Evolutionary conservation across 352 stramenopile species (phyloP), one percentile per base, ranked within the genome.

Genomic region (Phytophthora meadii): DNA sequence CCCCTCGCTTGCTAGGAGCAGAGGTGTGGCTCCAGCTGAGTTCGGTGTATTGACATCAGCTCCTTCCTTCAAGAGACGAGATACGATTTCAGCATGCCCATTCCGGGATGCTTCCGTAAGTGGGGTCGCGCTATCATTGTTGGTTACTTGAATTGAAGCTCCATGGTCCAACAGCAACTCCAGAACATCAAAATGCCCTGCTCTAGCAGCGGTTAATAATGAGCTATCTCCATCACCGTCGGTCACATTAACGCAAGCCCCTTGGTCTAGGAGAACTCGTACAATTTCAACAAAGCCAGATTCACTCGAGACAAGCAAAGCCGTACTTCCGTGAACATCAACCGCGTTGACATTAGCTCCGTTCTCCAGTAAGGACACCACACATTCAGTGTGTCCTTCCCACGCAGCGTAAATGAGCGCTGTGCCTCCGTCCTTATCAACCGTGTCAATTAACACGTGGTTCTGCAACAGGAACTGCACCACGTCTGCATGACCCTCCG

Each of bases 61-160:
- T 19, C 19, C 19, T 19, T 19, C 19, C 19, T 19, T 19, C 19
- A 19, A 28, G 1, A 65, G 15, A 22, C 52, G 39, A 5, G 15
- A 7, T 37, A 60, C 5, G n/a, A 60, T 54, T 9, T 54, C 24
- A 24, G 30, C 10, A 15, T 54, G 22, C 14, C 32, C 41, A 22
- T 42, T 53, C 1, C 24, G 5, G 1, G 57, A 39, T n/a, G 57
- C 57, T 19, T 1, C 41, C 22, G 44, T 39, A 1, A 66, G 41
- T 9, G 40, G 41, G 12, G 9, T 61, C 58, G 48, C 49, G 19
- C 30, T 49, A 9, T 54, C 49, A 14, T 24, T 14, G n/a, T 53
- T 34, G 2, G 24, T 25, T 11, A 66, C 40, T 17, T 66, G 12
- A 10, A 60, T 25, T 4, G 19, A 40, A 7, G 58, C 58, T 19